Evolutionary conservation across 495 filamentous ascomycete genomes (phyloP).

Genomic region (Neurospora sp.): DNA sequence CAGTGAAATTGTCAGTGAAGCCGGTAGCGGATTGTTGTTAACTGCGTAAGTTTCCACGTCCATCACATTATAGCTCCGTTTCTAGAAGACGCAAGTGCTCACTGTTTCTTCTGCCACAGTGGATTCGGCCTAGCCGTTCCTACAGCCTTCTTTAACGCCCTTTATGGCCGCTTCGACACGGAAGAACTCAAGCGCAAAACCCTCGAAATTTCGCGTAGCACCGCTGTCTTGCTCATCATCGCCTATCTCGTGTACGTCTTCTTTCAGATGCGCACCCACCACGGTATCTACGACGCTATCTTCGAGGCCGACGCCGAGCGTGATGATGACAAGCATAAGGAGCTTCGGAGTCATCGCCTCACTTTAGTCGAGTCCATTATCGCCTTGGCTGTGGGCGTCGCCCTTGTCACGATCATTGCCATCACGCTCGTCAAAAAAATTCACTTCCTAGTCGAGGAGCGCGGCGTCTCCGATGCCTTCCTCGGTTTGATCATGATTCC

Average conservation of each 20-base stretch:
- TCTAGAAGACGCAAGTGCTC: neutral
- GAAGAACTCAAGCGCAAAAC: neutral
- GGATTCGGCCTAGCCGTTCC: slow-evolving; percentile 77
- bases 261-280: slow-evolving; percentile 78
- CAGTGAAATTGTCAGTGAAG: slow-evolving; percentile 68
- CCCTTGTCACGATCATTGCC: slow-evolving; percentile 70
- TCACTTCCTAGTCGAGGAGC: slow-evolving; percentile 53
- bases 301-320: slow-evolving; percentile 62
- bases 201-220: neutral
- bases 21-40: slow-evolving; percentile 68
- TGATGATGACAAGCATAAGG: slow-evolving; percentile 58
- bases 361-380: slow-evolving; percentile 68
- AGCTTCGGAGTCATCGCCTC: slow-evolving; percentile 57
- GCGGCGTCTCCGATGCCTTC: slow-evolving; percentile 64
- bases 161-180: slow-evolving; percentile 25
- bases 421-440: slow-evolving; percentile 78
- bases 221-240: slow-evolving; percentile 63
- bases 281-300: slow-evolving; percentile 56
- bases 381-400: slow-evolving; percentile 55
- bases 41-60: slow-evolving; percentile 47
- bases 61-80: neutral
- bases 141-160: slow-evolving; percentile 60
- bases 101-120: slow-evolving; percentile 16
- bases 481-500: slow-evolving; percentile 72
- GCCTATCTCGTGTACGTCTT: slow-evolving; percentile 69